phyloP scores from a whole-genome alignment of 2,329 filamentous ascomycete species.

The Penicillium sp. region DNA sequence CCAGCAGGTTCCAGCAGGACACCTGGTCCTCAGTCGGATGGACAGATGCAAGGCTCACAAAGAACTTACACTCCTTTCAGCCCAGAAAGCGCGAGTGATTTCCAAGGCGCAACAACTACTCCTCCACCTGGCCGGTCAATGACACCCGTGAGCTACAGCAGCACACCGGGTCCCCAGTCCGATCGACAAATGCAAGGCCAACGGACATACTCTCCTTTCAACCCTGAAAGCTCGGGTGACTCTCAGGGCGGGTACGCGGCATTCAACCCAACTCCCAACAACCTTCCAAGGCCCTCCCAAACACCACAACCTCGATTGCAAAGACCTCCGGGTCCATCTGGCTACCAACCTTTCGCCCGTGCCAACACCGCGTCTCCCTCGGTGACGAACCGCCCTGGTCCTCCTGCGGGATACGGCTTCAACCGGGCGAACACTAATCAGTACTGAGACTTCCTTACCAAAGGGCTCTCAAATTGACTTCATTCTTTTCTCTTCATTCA shows the following conservation, averaged over 20 bases:
- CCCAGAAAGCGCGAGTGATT: too few species aligned
- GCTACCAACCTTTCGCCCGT: slow-evolving; percentile 21
- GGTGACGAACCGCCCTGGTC: slow-evolving; percentile 22
- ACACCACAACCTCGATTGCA: slow-evolving; percentile 10
- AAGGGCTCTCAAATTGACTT: background rate
- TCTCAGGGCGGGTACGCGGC: slow-evolving; percentile 21
- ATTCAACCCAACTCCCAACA: slow-evolving; percentile 17
- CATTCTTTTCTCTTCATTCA: background rate
- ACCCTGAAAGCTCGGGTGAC: slow-evolving; percentile 13
- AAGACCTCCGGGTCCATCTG: slow-evolving; percentile 10
- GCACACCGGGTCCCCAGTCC: slow-evolving; percentile 13
- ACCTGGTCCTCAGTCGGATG: too few species aligned
- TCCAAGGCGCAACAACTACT: background rate
- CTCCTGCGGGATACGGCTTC: slow-evolving; percentile 25
- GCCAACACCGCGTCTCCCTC: slow-evolving; percentile 25
- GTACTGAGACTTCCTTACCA: slow-evolving; percentile 10
- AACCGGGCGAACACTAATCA: slow-evolving; percentile 25
- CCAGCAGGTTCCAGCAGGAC: too few species aligned
- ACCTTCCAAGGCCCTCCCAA: slow-evolving; percentile 13
- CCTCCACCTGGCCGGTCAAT: slow-evolving; percentile 8
- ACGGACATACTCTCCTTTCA: slow-evolving; percentile 13
- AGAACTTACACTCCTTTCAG: too few species aligned
- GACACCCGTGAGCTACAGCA: slow-evolving; percentile 18
- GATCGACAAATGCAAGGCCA: slow-evolving; percentile 1
- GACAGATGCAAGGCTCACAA: too few species aligned